Evolutionary conservation across 805 yeast genomes (phyloP).

Genomic region (Barnettozyma siamensis): DNA sequence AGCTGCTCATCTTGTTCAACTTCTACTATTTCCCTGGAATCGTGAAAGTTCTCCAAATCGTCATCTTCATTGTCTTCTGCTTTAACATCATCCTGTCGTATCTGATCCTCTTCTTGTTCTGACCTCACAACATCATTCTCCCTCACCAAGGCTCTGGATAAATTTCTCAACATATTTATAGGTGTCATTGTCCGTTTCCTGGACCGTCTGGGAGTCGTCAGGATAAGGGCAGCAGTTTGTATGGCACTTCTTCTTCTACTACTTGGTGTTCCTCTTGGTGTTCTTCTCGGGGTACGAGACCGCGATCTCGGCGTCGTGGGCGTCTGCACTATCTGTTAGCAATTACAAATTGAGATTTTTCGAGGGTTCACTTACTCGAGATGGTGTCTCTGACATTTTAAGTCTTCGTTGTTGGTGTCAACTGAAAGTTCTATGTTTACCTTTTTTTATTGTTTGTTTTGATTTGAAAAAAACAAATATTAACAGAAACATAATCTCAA

Average conservation of each 20-base stretch:
- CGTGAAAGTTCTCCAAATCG: neutral
- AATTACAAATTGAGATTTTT: too few relatives aligned
- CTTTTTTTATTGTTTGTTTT: neutral
- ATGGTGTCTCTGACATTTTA: constrained; percentile 6
- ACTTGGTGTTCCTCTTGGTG: constrained; percentile 23
- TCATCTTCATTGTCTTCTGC: neutral
- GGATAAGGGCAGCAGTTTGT: constrained; percentile 16
- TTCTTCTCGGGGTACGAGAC: constrained; percentile 8
- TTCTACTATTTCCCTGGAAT: neutral
- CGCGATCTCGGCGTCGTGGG: constrained; percentile 4
- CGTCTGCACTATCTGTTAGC: too few relatives aligned
- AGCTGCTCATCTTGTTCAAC: neutral
- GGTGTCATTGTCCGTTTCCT: constrained; percentile 19
- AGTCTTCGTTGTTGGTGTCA: too few relatives aligned
- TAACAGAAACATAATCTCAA: too few relatives aligned
- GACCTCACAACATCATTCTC: constrained; percentile 2
- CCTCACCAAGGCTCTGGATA: constrained; percentile 20
- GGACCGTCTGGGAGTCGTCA: constrained; percentile 18
- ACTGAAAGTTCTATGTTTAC: neutral
- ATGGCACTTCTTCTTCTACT: constrained; percentile 22
- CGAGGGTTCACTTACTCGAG: constrained; percentile 2
- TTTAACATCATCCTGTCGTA: neutral
- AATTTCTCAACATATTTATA: constrained; percentile 16
- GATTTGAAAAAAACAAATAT: too few relatives aligned
- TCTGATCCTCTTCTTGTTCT: neutral